Conservation (phyloP, 305 asterid genomes). For the Fraxinus velutina region DNA sequence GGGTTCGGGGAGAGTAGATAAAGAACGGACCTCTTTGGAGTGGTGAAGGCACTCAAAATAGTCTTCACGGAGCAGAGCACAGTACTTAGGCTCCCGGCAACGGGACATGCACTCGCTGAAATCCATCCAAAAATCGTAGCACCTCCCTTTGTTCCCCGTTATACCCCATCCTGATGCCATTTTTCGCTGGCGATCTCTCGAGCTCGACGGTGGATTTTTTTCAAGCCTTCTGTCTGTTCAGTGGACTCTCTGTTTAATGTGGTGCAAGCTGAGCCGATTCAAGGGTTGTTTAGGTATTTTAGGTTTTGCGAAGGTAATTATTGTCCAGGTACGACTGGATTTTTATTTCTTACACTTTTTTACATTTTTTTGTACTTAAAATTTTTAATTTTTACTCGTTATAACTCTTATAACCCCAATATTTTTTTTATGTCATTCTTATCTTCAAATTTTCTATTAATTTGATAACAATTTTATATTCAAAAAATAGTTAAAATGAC, state of each 20-base stretch:
- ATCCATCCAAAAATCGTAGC: conserved; percentile 95
- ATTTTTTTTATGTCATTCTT: too few relatives aligned
- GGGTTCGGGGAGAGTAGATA: background rate
- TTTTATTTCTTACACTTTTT: too few relatives aligned
- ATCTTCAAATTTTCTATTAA: too few relatives aligned
- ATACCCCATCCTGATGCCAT: conserved; percentile 99
- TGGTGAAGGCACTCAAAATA: conserved; percentile 96
- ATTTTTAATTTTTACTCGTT: too few relatives aligned
- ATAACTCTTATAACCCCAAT: too few relatives aligned
- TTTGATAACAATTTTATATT: too few relatives aligned
- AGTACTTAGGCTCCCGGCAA: conserved; percentile 84
- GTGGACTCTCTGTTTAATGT: background rate
- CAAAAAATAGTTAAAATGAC: too few relatives aligned
- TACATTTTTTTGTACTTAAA: too few relatives aligned
- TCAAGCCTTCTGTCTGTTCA: background rate
- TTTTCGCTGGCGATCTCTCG: conserved; percentile 7
- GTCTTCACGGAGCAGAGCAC: conserved; percentile 86
- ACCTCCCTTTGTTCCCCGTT: conserved; percentile 87
- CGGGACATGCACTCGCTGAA: conserved; percentile 94
- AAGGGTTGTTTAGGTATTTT: conserved; percentile 22
- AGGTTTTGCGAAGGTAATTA: background rate
- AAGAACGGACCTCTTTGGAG: conserved; percentile 67
- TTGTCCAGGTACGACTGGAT: too few relatives aligned
- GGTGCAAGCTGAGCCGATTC: background rate
- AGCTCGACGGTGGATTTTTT: background rate